Conservation (phyloP, 208 protist species). For the Willaertia magna region DNA sequence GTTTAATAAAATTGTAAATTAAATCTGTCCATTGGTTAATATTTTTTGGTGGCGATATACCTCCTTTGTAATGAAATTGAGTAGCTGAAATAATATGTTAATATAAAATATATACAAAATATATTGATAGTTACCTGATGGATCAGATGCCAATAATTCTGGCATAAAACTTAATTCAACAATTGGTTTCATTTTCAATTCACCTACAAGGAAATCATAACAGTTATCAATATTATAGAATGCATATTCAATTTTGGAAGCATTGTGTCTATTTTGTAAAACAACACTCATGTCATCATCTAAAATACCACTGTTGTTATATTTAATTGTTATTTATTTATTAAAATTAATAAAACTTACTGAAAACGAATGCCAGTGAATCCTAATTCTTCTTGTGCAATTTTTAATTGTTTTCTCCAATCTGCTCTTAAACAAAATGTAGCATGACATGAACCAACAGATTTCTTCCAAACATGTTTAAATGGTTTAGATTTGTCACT, state of each 20-base stretch:
- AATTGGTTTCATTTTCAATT: constrained; percentile 14
- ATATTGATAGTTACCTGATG: too few relatives aligned
- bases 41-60: not conserved
- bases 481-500: too few relatives aligned
- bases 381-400: not conserved
- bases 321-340: too few relatives aligned
- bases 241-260: not conserved
- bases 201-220: constrained; percentile 15
- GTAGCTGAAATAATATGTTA: too few relatives aligned
- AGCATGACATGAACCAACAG: constrained; percentile 4
- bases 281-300: constrained; percentile 16
- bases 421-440: not conserved
- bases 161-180: constrained; percentile 28
- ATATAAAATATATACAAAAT: too few relatives aligned
- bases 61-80: not conserved
- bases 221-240: constrained; percentile 11
- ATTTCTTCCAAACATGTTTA: not conserved
- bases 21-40: not conserved
- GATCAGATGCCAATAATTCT: not conserved
- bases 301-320: not conserved
- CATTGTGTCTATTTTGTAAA: not conserved
- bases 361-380: not conserved
- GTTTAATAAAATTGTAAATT: not conserved
- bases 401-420: constrained; percentile 7
- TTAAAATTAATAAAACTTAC: not conserved